These are phyloP conservation scores for Gleditsia sinensis DNA, from an alignment of 306 rosid species.

Conservation along the genomic window DNA sequence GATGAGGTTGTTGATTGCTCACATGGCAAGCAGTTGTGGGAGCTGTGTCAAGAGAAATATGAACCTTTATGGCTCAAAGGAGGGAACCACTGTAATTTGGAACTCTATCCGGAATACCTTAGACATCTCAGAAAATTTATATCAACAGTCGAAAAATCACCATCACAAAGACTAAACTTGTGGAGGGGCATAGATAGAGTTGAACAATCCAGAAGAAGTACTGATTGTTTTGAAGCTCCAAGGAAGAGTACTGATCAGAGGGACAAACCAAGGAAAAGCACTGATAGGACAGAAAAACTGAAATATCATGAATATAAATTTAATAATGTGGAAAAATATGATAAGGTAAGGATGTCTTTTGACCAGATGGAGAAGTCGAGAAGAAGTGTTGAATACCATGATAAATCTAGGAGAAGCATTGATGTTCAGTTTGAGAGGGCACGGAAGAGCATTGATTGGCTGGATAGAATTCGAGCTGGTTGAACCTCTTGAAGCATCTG, in stretches of 20 bases:
- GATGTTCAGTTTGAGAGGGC: conserved; percentile 66
- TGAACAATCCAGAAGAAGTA: conserved; percentile 54
- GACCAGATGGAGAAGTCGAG: conserved; percentile 63
- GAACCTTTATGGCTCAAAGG: conserved; percentile 81
- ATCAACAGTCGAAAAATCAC: conserved; percentile 46
- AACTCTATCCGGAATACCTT: conserved; percentile 62
- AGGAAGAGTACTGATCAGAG: conserved; percentile 66
- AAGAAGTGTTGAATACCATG: conserved; percentile 57
- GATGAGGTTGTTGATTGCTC: conserved; percentile 82
- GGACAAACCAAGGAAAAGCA: conserved; percentile 71
- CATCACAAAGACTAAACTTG: conserved; percentile 42
- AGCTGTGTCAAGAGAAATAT: conserved; percentile 70
- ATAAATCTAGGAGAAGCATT: conserved; percentile 63
- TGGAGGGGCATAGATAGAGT: conserved; percentile 52
- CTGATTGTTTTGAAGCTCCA: conserved; percentile 61
- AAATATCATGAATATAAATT: conserved; percentile 49
- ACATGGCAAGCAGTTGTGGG: conserved; percentile 77
- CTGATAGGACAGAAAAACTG: conserved; percentile 52
- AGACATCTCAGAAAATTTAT: conserved; percentile 67
- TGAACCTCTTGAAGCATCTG: conserved; percentile 36
- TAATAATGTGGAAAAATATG: conserved; percentile 48
- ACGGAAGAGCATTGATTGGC: conserved; percentile 72
- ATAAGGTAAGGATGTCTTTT: conserved; percentile 46
- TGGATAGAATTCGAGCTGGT: conserved; percentile 65
- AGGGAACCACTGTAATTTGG: conserved; percentile 75